Evolutionary conservation across 805 yeast species (phyloP).

Genomic region (Candida nonsorbophila): DNA sequence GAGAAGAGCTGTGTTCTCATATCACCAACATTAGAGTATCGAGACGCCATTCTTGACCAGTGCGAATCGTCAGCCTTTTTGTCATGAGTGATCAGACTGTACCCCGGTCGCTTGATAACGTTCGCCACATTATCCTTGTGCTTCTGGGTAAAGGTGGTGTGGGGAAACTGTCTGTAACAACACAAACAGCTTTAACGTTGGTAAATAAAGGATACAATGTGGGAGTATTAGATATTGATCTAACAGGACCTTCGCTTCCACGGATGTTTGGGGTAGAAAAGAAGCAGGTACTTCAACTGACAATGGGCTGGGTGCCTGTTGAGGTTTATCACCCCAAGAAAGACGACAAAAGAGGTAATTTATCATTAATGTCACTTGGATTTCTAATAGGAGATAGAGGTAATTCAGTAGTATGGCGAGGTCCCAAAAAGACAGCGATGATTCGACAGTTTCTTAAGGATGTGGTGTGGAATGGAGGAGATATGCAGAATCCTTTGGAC

Average conservation of each 20-base stretch:
- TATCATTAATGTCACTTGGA: constrained; percentile 82
- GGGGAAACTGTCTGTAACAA: constrained; percentile 93
- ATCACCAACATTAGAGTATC: constrained; percentile 27
- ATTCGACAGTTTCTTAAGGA: constrained; percentile 87
- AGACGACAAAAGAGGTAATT: constrained; percentile 30
- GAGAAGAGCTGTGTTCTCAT: constrained; percentile 35
- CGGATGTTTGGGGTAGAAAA: constrained; percentile 91
- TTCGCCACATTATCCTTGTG: constrained; percentile 74
- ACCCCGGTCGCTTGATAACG: constrained; percentile 37
- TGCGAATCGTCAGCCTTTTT: not conserved
- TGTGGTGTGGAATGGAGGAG: constrained; percentile 93
- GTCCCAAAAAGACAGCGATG: constrained; percentile 98
- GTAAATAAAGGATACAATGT: constrained; percentile 69
- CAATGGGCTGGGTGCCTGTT: constrained; percentile 93
- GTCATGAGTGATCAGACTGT: constrained; percentile 3
- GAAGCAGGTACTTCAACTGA: constrained; percentile 73
- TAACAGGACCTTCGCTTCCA: constrained; percentile 95
- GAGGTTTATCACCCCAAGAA: constrained; percentile 18
- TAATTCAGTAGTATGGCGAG: constrained; percentile 95
- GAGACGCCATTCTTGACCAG: constrained; percentile 17
- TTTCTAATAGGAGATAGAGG: constrained; percentile 80
- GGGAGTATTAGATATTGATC: constrained; percentile 93
- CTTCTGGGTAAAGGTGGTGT: constrained; percentile 97
- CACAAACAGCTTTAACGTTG: constrained; percentile 84
- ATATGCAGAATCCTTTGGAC: constrained; percentile 43